phyloP scores from a whole-genome alignment of 805 yeast genomes.

The Schizosaccharomyces octosporus region DNA sequence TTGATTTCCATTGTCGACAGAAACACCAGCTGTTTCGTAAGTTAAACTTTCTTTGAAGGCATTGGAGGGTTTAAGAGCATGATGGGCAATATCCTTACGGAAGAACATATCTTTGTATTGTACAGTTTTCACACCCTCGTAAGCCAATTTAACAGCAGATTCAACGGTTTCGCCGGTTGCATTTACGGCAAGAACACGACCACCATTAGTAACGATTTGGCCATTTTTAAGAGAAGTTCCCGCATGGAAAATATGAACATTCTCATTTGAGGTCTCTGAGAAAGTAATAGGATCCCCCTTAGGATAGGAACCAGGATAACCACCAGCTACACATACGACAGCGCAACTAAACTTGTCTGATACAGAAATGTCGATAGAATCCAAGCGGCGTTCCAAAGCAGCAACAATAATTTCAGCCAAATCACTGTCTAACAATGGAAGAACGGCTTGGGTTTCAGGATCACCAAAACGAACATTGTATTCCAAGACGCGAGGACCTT shows the following conservation, averaged over 20 bases:
- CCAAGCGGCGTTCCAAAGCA: constrained; percentile 81
- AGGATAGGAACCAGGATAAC: constrained; percentile 70
- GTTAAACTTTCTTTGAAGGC: constrained; percentile 25
- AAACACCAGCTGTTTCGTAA: constrained; percentile 88
- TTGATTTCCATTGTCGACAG: constrained; percentile 82
- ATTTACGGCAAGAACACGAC: constrained; percentile 88
- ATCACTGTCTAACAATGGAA: constrained; percentile 79
- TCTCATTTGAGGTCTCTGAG: constrained; percentile 13
- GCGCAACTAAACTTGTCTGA: constrained; percentile 54
- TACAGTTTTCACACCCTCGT: constrained; percentile 58
- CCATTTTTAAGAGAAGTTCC: constrained; percentile 51
- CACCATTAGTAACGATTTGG: constrained; percentile 64
- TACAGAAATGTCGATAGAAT: constrained; percentile 35
- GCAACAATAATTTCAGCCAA: constrained; percentile 81
- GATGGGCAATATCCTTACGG: constrained; percentile 85
- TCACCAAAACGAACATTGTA: constrained; percentile 97
- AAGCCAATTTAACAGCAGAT: constrained; percentile 68
- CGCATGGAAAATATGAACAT: constrained; percentile 76
- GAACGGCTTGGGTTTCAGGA: constrained; percentile 93
- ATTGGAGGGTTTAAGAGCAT: constrained; percentile 51
- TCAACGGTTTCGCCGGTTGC: constrained; percentile 54
- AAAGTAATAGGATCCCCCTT: constrained; percentile 72
- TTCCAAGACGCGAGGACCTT: constrained; percentile 85
- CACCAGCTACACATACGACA: constrained; percentile 90
- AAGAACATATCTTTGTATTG: constrained; percentile 51